Percentiles rank a stretch among this genome's conserved stretches.
These are phyloP conservation scores for Amanita inopinata DNA, from an alignment of 768 basidiomycete genomes.

Conservation along the genomic window DNA sequence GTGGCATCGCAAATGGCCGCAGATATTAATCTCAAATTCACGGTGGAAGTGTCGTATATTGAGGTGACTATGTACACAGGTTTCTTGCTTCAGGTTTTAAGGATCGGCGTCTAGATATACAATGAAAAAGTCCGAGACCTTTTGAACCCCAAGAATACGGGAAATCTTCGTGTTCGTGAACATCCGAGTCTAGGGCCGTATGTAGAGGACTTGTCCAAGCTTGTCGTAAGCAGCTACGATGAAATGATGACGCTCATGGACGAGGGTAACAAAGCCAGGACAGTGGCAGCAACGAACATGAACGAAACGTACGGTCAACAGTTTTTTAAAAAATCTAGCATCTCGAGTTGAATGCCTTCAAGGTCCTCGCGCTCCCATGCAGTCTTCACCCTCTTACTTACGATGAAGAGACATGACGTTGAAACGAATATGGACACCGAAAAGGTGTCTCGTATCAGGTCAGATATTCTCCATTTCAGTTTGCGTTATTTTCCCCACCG, in stretches of 20 bases:
- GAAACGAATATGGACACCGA: slow-evolving; percentile 87
- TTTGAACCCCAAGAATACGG: slow-evolving; percentile 93
- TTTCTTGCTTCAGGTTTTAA: no score
- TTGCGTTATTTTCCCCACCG: slow-evolving; percentile 6
- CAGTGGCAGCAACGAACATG: slow-evolving; percentile 99
- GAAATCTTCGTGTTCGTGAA: slow-evolving; percentile 93
- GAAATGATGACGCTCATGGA: slow-evolving; percentile 99
- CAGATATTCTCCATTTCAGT: not conserved
- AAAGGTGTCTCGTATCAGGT: slow-evolving; percentile 98
- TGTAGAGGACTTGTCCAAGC: slow-evolving; percentile 93
- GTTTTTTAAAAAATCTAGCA: not conserved
- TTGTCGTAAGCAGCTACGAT: slow-evolving; percentile 82
- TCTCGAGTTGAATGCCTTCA: slow-evolving; percentile 6
- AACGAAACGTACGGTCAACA: slow-evolving; percentile 75
- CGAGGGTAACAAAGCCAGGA: slow-evolving; percentile 97
- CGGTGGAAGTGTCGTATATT: slow-evolving; percentile 98
- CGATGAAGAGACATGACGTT: slow-evolving; percentile 82
- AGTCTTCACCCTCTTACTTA: slow-evolving; percentile 91
- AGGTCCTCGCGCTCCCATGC: slow-evolving; percentile 96
- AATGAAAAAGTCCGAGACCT: slow-evolving; percentile 98
- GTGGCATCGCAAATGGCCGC: slow-evolving; percentile 52
- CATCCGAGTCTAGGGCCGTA: slow-evolving; percentile 97
- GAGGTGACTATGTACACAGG: no score
- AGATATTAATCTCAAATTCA: slow-evolving; percentile 69
- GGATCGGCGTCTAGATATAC: slow-evolving; percentile 66